Evolutionary conservation across 768 basidiomycete genomes (phyloP).

Genomic region (Amyloporia xantha): DNA sequence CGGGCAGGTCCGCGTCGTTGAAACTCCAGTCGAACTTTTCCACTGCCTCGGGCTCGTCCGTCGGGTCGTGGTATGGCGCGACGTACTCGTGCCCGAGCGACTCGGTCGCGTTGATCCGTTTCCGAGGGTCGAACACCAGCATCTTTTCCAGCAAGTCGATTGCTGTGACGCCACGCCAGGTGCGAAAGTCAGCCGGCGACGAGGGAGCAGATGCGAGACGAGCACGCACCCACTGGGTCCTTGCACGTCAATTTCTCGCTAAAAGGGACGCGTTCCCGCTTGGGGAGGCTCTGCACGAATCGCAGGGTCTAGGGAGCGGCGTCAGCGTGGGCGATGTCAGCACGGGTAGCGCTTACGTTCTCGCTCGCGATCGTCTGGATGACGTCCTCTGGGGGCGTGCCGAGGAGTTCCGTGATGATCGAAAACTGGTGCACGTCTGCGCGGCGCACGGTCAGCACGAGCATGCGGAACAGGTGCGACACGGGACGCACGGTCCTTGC

Average conservation of each 20-base stretch:
- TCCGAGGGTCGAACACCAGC: constrained; percentile 97
- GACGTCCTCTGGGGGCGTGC: constrained; percentile 99
- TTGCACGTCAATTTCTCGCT: constrained; percentile 84
- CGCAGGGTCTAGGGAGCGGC: constrained; percentile 68
- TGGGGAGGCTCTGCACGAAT: constrained; percentile 97
- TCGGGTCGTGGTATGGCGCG: constrained; percentile 95
- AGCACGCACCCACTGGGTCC: constrained; percentile 71
- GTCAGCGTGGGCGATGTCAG: constrained; percentile 3
- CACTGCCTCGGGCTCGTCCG: constrained; percentile 89
- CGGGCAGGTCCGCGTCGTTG: constrained; percentile 97
- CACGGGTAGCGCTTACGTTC: constrained; percentile 56
- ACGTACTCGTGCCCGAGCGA: constrained; percentile 93
- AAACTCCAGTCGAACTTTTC: constrained; percentile 99
- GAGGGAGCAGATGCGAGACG: no score
- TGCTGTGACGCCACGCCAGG: constrained; percentile 38
- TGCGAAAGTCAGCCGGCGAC: neutral
- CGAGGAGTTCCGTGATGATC: constrained; percentile 96
- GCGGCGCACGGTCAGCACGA: neutral
- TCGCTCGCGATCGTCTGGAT: constrained; percentile 98
- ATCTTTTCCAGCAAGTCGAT: constrained; percentile 96
- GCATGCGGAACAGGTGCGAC: constrained; percentile 5
- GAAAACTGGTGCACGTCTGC: constrained; percentile 99
- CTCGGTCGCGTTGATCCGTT: constrained; percentile 89
- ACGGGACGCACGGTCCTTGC: constrained; percentile 92
- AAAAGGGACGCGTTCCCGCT: constrained; percentile 93